Evolutionary conservation across 116 monocot species (phyloP), one percentile per base, ranked within the genome.

Genomic region (Iris pallida): DNA sequence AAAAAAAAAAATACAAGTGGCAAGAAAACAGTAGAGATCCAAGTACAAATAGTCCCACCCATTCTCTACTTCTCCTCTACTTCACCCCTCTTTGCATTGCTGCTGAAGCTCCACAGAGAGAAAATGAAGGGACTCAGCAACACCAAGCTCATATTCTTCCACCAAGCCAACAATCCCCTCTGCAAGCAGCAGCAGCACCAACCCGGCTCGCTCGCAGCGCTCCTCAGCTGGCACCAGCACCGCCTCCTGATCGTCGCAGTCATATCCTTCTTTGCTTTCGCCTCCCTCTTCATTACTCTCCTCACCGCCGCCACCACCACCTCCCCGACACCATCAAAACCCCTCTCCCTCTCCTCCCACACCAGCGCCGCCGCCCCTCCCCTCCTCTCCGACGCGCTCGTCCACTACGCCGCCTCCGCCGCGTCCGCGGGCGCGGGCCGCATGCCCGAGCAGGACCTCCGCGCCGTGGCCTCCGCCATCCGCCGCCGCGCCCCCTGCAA

Each of bases 401-500:
- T 83, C 53, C 72, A 83, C 71, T 83, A 83, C 73, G 79, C 79
- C 20, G 15, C 15, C 55, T 55, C 55, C 1, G 44, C 64, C 8
- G 14, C 43, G 17, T 45, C 64, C 8, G 14, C 43, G 17, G 68
- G 65, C 44, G 61, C 41, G 30, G 75, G 59, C 48, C 63, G 47
- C 43, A 83, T 83, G 83, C 5, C 55, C 2, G 75, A 76, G 16
- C 0, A n/a, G 9, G 83, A 83, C 57, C 53, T 79, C 20, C 58
- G 75, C 3, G 41, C 79, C 15, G 18, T 83, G 3, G 79, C 83
- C 17, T 52, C 47, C 14, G 74, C 73, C 16, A 45, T 84, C 66
- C 70, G 66, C 57, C 68, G 65, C 51, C 80, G 84, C 14, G 75
- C 63, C 20, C 79, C 82, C 4, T 96, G 89, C 83, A 45, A 89